A percentile compares a stretch with the other conserved stretches of the same genome.
phyloP scores from a whole-genome alignment of 768 basidiomycete genomes.

The Ramaria rubella region DNA sequence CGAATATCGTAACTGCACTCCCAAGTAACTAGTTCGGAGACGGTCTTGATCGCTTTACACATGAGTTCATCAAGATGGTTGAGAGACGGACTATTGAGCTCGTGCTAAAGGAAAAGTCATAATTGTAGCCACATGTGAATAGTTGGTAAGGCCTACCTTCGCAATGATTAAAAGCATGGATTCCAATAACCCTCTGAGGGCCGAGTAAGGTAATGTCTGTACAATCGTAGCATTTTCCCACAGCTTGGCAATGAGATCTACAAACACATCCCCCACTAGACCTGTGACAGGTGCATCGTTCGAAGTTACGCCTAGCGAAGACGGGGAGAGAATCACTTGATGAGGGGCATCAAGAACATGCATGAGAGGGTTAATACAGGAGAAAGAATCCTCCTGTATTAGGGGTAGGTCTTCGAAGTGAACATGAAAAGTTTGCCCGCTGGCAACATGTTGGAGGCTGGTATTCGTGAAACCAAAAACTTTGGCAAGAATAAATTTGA shows the following conservation, averaged over 20 bases:
- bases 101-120: slow-evolving; percentile 32
- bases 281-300: slow-evolving; percentile 38
- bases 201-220: slow-evolving; percentile 44
- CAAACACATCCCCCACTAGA: slow-evolving; percentile 57
- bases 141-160: slow-evolving; percentile 31
- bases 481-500: slow-evolving; percentile 47
- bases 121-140: neutral
- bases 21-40: slow-evolving; percentile 43
- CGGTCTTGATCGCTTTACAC: slow-evolving; percentile 44
- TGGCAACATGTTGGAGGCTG: slow-evolving; percentile 37
- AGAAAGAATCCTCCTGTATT: slow-evolving; percentile 38
- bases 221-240: slow-evolving; percentile 43
- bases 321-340: slow-evolving; percentile 39
- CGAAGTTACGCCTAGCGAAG: slow-evolving; percentile 36
- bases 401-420: slow-evolving; percentile 42
- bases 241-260: slow-evolving; percentile 51
- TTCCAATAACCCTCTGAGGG: slow-evolving; percentile 57
- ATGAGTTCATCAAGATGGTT: slow-evolving; percentile 48
- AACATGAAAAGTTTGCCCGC: slow-evolving; percentile 46
- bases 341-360: slow-evolving; percentile 55
- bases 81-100: slow-evolving; percentile 52
- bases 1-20: slow-evolving; percentile 62
- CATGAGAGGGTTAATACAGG: slow-evolving; percentile 55
- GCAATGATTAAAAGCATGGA: slow-evolving; percentile 57
- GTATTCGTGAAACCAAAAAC: slow-evolving; percentile 53